Conservation (phyloP, 805 yeast species). For the Kazachstania viticola region DNA sequence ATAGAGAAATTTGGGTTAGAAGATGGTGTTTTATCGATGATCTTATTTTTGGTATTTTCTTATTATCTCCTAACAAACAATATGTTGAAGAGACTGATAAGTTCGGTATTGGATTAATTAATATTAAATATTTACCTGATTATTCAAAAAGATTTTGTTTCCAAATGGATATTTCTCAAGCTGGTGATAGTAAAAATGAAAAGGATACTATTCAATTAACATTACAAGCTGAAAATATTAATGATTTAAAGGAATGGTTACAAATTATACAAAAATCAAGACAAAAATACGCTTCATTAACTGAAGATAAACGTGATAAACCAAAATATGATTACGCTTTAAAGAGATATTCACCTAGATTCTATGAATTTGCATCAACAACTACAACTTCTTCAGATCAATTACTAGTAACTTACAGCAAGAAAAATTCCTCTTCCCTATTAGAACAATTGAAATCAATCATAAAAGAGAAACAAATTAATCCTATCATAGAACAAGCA, state of each 20-base stretch:
- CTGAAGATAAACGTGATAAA: constrained; percentile 11
- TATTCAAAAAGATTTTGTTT: constrained; percentile 76
- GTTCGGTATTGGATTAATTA: constrained; percentile 66
- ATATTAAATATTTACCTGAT: constrained; percentile 43
- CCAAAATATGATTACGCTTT: constrained; percentile 36
- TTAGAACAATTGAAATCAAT: constrained; percentile 21
- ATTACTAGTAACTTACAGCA: constrained; percentile 9
- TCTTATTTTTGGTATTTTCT: constrained; percentile 71
- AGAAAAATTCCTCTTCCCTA: constrained; percentile 3
- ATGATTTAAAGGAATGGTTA: constrained; percentile 62
- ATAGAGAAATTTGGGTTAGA: constrained; percentile 61
- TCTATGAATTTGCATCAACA: constrained; percentile 56
- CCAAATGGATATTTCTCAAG: constrained; percentile 52
- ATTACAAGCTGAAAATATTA: constrained; percentile 65
- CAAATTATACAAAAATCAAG: constrained; percentile 52
- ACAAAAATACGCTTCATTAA: constrained; percentile 31
- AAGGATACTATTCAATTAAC: constrained; percentile 27
- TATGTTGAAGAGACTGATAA: constrained; percentile 84
- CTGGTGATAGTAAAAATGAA: constrained; percentile 1
- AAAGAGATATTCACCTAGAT: constrained; percentile 53
- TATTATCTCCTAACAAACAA: constrained; percentile 49
- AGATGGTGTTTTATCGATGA: constrained; percentile 73
- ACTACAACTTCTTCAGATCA: constrained; percentile 41
- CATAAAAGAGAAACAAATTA: constrained; percentile 9
- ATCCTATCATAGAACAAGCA: constrained; percentile 10